Evolutionary conservation across 2,329 filamentous ascomycete genomes (phyloP), one percentile per base, ranked within the genome.

Genomic region (Thielaviopsis populi): DNA sequence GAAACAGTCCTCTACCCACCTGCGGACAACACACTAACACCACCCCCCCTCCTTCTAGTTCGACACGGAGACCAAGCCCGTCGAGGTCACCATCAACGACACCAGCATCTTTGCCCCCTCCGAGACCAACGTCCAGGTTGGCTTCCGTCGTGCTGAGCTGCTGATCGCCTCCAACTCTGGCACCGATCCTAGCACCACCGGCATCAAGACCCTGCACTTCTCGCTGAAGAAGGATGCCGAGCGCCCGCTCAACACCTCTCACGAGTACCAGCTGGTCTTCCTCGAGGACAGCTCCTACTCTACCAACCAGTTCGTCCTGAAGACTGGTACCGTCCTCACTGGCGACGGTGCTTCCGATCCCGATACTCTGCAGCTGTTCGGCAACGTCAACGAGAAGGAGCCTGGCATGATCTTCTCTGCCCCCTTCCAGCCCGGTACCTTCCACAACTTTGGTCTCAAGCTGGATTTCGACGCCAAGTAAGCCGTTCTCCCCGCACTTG

Each of bases 171-270:
- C 77, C 74, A 78, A 80, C 74, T 74, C 72, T 19, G 75, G 80
- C 62, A 76, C 77, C 53, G 81, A 83, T 62, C 68, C 73, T n/a
- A 80, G 78, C 24, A 80, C 77, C 43, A 70, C 71, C 30, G 82
- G 81, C 33, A 72, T 83, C 65, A 84, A 83, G 73, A 84, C 82
- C 1, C 75, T 85, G 61, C 83, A 86, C 72, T 85, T 82, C 72
- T 81, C 78, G 68, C 69, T 86, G 40, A 76, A 76, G 71, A 79
- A 80, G 69, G 81, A 85, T 67, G 54, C 63, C 50, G 69, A 73
- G 48, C 74, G 79, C 11, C 77, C 78, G 13, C 72, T 85, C 62
- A 85, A 86, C 73, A 72, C 80, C 63, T 79, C 78, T 7, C 83
- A 85, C 70, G 81, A 85, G 73, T 85, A 85, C 72, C 75, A 83